Percentiles rank a stretch among this genome's conserved stretches.
phyloP scores from a whole-genome alignment of 805 yeast species.

The Ogataea angusta region DNA sequence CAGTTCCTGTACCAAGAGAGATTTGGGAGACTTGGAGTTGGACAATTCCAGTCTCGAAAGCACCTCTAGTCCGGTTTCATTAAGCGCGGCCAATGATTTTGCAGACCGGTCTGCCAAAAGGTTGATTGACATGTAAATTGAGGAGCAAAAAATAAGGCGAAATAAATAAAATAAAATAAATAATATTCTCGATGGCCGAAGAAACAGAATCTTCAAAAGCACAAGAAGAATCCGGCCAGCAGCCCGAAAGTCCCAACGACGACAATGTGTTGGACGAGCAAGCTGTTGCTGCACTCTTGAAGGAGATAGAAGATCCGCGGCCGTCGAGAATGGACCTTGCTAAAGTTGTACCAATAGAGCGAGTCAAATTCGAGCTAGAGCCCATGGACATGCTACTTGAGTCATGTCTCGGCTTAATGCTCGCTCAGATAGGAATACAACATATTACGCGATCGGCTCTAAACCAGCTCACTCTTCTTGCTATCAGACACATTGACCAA shows the following conservation, averaged over 20 bases:
- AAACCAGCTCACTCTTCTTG: slow-evolving; percentile 35
- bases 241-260: not conserved
- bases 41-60: slow-evolving; percentile 15
- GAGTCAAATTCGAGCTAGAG: slow-evolving; percentile 14
- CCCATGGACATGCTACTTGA: slow-evolving; percentile 33
- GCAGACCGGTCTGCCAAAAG: slow-evolving; percentile 17
- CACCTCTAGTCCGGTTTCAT: slow-evolving; percentile 14
- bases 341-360: slow-evolving; percentile 1
- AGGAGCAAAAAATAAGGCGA: not conserved
- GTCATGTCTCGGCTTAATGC: slow-evolving; percentile 36
- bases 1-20: slow-evolving; percentile 11
- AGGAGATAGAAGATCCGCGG: not conserved
- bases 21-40: slow-evolving; percentile 1
- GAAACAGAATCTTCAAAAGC: not conserved
- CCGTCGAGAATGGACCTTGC: slow-evolving; percentile 5
- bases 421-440: slow-evolving; percentile 33
- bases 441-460: slow-evolving; percentile 34
- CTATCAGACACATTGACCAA: slow-evolving; percentile 35
- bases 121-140: slow-evolving; percentile 13
- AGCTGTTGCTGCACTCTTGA: slow-evolving; percentile 1
- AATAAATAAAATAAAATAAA: not conserved
- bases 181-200: slow-evolving; percentile 4
- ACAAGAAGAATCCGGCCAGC: not conserved
- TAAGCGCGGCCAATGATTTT: slow-evolving; percentile 7
- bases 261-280: not conserved